Evolutionary conservation across 495 filamentous ascomycete species (phyloP).

Genomic region (Chaetomium tenue): DNA sequence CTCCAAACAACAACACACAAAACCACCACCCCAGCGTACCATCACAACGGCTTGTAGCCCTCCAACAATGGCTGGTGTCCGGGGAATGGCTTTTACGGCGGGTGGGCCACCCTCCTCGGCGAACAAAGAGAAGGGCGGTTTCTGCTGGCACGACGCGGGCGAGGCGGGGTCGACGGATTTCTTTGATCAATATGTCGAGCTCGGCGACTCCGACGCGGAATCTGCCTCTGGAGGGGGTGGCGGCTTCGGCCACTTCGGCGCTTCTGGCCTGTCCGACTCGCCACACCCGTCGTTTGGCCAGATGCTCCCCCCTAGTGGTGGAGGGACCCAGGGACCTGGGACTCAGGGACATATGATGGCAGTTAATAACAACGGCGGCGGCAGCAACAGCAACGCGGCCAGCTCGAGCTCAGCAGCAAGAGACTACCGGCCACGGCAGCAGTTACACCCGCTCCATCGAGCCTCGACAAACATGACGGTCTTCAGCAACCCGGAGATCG

Average conservation of each 20-base stretch:
- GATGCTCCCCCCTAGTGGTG: neutral
- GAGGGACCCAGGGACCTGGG: neutral
- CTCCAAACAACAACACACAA: neutral
- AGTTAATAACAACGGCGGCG: neutral
- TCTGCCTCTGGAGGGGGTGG: constrained; percentile 21
- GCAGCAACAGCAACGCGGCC: constrained; percentile 11
- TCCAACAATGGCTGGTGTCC: constrained; percentile 31
- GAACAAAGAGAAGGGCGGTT: constrained; percentile 43
- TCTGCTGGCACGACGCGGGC: constrained; percentile 40
- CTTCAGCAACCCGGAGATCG: constrained; percentile 5
- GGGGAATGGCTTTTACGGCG: constrained; percentile 29
- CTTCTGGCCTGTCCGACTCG: constrained; percentile 24
- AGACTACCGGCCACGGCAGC: constrained; percentile 6
- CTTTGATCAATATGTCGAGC: constrained; percentile 50
- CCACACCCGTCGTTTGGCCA: constrained; percentile 18
- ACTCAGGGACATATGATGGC: neutral
- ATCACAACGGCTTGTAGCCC: constrained; percentile 1
- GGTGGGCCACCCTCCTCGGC: constrained; percentile 26
- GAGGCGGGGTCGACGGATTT: constrained; percentile 41
- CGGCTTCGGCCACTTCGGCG: constrained; percentile 25
- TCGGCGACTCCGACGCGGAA: constrained; percentile 32
- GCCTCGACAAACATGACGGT: constrained; percentile 6
- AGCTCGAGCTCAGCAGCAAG: neutral
- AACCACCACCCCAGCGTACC: neutral
- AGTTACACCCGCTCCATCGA: constrained; percentile 10